A percentile compares a stretch with the other conserved stretches of the same genome.
phyloP scores from a whole-genome alignment of 306 rosid genomes.

The Ochetophila trinervis region DNA sequence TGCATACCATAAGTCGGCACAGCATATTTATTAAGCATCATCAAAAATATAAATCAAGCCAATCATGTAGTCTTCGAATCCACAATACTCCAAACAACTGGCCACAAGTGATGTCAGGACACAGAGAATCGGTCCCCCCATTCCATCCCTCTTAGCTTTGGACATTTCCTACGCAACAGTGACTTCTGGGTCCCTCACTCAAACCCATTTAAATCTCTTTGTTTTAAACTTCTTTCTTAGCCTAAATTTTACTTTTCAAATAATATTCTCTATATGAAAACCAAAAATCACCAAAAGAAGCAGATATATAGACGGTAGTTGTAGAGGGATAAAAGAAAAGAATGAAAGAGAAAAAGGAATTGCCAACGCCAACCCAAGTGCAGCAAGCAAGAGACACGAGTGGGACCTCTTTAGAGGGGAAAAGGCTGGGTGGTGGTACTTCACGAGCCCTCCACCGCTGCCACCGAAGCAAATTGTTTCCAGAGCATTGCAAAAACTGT shows the following conservation, averaged over 20 bases:
- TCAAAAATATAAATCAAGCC: background rate
- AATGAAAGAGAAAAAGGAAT: background rate
- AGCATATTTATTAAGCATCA: background rate
- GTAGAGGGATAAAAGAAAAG: too few species aligned
- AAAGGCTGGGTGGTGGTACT: conserved; percentile 3
- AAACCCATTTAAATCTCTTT: background rate
- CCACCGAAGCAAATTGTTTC: conserved; percentile 13
- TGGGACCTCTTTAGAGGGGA: too few species aligned
- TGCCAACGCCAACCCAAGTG: conserved; percentile 9
- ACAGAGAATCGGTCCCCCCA: conserved; percentile 1
- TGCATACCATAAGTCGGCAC: background rate
- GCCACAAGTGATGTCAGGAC: conserved; percentile 31
- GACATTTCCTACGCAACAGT: conserved; percentile 5
- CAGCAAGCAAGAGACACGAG: background rate
- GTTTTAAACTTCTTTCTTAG: background rate
- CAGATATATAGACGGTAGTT: too few species aligned
- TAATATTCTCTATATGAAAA: too few species aligned
- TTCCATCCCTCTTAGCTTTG: background rate
- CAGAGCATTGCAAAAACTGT: too few species aligned
- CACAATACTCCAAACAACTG: conserved; percentile 11
- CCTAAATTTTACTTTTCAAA: background rate
- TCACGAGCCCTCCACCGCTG: conserved; percentile 24
- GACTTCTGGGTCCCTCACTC: background rate
- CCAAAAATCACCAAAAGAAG: too few species aligned
- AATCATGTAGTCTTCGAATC: background rate